Percentiles rank a stretch among this genome's conserved stretches.
phyloP scores from a whole-genome alignment of 805 yeast genomes.

The Starmerella vaccinii region DNA sequence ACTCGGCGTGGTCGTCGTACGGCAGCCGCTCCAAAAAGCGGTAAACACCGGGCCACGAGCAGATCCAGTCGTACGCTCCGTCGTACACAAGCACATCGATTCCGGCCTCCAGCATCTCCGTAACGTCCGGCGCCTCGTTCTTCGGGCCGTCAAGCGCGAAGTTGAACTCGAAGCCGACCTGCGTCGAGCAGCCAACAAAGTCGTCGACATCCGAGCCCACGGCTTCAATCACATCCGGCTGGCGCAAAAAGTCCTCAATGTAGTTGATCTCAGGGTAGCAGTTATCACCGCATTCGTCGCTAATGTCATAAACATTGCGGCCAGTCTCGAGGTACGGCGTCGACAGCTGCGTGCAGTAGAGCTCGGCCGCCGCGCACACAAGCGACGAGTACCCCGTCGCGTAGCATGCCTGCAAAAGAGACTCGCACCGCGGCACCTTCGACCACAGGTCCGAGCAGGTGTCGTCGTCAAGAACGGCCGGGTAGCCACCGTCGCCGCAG shows the following conservation, averaged over 20 bases:
- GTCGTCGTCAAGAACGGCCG: slow-evolving; percentile 63
- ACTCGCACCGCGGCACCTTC: slow-evolving; percentile 65
- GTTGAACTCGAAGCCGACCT: slow-evolving; percentile 67
- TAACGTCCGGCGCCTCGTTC: slow-evolving; percentile 68
- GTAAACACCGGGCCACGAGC: slow-evolving; percentile 92
- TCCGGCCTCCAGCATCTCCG: slow-evolving; percentile 56
- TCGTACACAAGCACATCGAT: slow-evolving; percentile 84
- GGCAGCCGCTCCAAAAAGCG: slow-evolving; percentile 70
- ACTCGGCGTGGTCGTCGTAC: slow-evolving; percentile 51
- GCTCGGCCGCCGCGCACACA: slow-evolving; percentile 82
- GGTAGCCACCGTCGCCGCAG: slow-evolving; percentile 80
- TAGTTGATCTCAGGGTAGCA: slow-evolving; percentile 75
- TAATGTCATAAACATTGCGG: slow-evolving; percentile 80
- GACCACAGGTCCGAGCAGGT: slow-evolving; percentile 64
- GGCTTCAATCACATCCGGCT: slow-evolving; percentile 62
- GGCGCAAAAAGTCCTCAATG: slow-evolving; percentile 70
- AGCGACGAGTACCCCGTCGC: slow-evolving; percentile 52
- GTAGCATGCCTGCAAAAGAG: slow-evolving; percentile 71
- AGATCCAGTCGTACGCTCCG: slow-evolving; percentile 92
- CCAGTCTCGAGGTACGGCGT: slow-evolving; percentile 79
- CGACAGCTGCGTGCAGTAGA: slow-evolving; percentile 69
- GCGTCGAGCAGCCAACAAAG: slow-evolving; percentile 45
- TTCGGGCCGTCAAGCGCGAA: slow-evolving; percentile 88
- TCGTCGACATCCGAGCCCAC: slow-evolving; percentile 83
- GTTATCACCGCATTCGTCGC: slow-evolving; percentile 59